A percentile compares a stretch with the other conserved stretches of the same genome.
These are phyloP conservation scores for Malus sylvestris DNA, from an alignment of 306 rosid genomes.

Conservation along the genomic window DNA sequence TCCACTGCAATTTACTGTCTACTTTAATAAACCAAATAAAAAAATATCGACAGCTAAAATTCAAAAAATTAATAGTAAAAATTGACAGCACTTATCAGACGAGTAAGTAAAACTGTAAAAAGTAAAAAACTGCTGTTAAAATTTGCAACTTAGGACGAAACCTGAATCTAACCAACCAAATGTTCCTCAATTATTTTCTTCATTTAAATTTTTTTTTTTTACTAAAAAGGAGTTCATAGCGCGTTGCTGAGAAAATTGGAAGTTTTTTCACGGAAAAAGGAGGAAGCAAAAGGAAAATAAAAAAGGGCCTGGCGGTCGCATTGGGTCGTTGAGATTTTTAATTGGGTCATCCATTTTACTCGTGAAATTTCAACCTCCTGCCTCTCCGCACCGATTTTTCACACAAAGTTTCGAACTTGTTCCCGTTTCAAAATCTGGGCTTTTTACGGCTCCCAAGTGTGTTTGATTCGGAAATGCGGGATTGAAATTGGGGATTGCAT, in stretches of 20 bases:
- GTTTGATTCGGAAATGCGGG: conserved; percentile 25
- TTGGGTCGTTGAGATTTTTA: neutral
- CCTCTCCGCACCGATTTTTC: neutral
- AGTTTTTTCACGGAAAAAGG: neutral
- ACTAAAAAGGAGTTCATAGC: neutral
- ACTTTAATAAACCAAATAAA: neutral
- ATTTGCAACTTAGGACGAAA: neutral
- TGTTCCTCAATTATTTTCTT: neutral
- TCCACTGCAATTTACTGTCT: neutral
- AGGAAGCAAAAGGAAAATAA: neutral
- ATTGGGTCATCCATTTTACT: neutral
- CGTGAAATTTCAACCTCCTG: neutral
- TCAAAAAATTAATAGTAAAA: no score
- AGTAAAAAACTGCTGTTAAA: neutral
- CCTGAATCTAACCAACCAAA: neutral
- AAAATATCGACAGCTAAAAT: neutral
- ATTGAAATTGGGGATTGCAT: neutral
- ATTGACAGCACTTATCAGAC: neutral
- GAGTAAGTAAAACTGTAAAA: neutral
- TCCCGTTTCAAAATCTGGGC: neutral
- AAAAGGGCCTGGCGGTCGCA: neutral
- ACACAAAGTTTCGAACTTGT: neutral
- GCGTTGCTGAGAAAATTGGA: neutral
- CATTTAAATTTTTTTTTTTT: no score
- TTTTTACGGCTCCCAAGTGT: conserved; percentile 1